Conservation (phyloP, 2,329 filamentous ascomycete species). For the Clonostachys sp. region DNA sequence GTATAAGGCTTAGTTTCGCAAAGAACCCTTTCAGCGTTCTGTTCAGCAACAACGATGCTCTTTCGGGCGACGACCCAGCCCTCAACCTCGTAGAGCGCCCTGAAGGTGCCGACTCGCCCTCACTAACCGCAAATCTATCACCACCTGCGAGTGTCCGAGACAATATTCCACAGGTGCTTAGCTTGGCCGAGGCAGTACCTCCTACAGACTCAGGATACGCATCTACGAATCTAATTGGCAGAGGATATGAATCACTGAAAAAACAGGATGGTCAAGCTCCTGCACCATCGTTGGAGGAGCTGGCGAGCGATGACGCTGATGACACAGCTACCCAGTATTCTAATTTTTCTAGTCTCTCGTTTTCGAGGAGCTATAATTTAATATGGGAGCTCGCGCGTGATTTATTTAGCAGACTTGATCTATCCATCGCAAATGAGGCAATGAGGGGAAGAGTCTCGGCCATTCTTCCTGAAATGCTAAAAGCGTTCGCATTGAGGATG, state of each 20-base stretch:
- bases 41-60: too few species aligned
- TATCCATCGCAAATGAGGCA: not conserved
- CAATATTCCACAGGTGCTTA: not conserved
- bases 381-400: not conserved
- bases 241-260: not conserved
- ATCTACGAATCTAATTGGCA: not conserved
- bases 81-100: too few species aligned
- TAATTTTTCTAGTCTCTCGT: not conserved
- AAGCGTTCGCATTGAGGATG: not conserved
- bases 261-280: too few species aligned
- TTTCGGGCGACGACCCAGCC: too few species aligned
- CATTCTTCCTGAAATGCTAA: not conserved
- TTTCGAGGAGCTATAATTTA: too few species aligned
- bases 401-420: not conserved
- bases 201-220: not conserved
- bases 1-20: constrained; percentile 92
- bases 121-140: too few species aligned
- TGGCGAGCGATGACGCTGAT: too few species aligned
- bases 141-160: not conserved
- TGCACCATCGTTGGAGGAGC: too few species aligned
- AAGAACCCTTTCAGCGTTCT: constrained; percentile 48
- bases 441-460: not conserved
- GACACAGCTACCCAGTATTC: not conserved
- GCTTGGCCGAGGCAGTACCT: not conserved
- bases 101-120: too few species aligned